A percentile compares a stretch with the other conserved stretches of the same genome.
Evolutionary conservation across 1,284 basidiomycete genomes (phyloP).

Genomic region (Coniferiporia sulphurascens): DNA sequence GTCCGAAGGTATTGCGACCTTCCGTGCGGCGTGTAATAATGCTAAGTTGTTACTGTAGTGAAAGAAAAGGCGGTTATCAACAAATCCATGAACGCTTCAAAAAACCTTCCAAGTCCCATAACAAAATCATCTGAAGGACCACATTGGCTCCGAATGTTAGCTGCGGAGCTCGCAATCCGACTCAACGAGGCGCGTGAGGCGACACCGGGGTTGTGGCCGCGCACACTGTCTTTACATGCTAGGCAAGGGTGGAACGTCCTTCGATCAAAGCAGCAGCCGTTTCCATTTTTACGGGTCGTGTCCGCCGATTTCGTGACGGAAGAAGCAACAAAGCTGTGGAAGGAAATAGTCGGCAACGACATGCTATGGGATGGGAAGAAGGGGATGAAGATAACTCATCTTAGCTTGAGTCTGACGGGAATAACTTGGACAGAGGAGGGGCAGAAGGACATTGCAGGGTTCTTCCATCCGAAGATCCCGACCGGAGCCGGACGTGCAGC

Average conservation of each 20-base stretch:
- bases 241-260: slow-evolving; percentile 50
- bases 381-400: slow-evolving; percentile 64
- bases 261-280: slow-evolving; percentile 75
- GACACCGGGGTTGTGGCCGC: slow-evolving; percentile 84
- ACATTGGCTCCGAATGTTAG: slow-evolving; percentile 89
- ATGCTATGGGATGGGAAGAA: slow-evolving; percentile 28
- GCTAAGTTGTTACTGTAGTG: slow-evolving; percentile 43
- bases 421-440: slow-evolving; percentile 78
- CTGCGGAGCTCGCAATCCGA: slow-evolving; percentile 84
- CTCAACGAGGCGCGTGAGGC: slow-evolving; percentile 77
- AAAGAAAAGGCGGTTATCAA: slow-evolving; percentile 77
- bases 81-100: slow-evolving; percentile 93
- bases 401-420: slow-evolving; percentile 79
- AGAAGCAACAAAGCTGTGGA: slow-evolving; percentile 84
- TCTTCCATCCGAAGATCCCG: slow-evolving; percentile 44
- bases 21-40: slow-evolving; percentile 18
- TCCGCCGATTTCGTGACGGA: slow-evolving; percentile 73
- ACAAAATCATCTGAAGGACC: slow-evolving; percentile 67
- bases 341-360: slow-evolving; percentile 65
- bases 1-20: slow-evolving; percentile 62
- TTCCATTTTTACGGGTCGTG: slow-evolving; percentile 68
- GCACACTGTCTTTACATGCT: slow-evolving; percentile 77
- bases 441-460: slow-evolving; percentile 84
- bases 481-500: not conserved
- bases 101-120: slow-evolving; percentile 81